Conservation (phyloP, 1,284 basidiomycete species). For the Papiliotrema flavescens region DNA sequence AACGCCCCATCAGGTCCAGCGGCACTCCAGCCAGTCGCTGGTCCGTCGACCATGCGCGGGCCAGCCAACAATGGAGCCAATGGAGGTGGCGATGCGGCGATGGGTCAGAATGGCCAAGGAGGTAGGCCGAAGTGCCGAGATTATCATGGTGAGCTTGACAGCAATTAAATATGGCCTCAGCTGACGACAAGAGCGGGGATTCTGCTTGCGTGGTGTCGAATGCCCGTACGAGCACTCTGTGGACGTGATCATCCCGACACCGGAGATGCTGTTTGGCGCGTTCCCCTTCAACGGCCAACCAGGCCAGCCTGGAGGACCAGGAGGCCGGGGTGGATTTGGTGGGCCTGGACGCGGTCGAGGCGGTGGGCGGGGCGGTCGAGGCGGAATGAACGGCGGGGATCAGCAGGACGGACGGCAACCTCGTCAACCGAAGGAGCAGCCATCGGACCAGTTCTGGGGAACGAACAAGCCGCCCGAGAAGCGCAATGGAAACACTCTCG, state of each 20-base stretch:
- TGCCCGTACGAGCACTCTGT: conserved; percentile 91
- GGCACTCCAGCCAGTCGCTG: conserved; percentile 14
- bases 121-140: conserved; percentile 61
- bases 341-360: conserved; percentile 33
- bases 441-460: conserved; percentile 21
- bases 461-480: conserved; percentile 40
- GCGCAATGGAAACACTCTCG: conserved; percentile 75
- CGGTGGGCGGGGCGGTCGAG: conserved; percentile 45
- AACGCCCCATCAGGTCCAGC: conserved; percentile 5
- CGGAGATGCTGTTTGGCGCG: conserved; percentile 51
- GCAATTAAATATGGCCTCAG: conserved; percentile 6
- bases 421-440: background rate
- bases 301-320: conserved; percentile 14
- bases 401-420: background rate
- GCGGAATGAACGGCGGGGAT: background rate
- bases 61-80: background rate
- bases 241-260: conserved; percentile 46
- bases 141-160: conserved; percentile 70
- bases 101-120: conserved; percentile 12
- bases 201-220: conserved; percentile 80
- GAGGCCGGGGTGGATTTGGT: conserved; percentile 56
- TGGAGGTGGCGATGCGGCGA: conserved; percentile 18
- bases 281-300: conserved; percentile 21
- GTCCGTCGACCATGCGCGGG: conserved; percentile 17
- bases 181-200: conserved; percentile 67